These are phyloP conservation scores for Mortierella antarctica DNA, from an alignment of 192 early-diverging fungal genomes.

Conservation along the genomic window DNA sequence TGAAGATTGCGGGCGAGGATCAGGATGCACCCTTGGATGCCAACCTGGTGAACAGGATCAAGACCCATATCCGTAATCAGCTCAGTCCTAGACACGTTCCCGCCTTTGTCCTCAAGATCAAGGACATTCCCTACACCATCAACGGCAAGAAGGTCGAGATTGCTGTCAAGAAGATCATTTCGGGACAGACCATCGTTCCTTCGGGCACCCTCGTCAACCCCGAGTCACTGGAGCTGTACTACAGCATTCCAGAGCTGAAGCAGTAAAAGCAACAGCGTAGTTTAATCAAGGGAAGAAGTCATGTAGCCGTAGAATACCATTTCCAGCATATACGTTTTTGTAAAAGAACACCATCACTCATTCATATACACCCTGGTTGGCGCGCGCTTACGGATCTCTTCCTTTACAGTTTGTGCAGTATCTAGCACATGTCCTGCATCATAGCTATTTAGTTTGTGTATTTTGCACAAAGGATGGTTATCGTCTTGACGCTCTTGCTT, in stretches of 20 bases:
- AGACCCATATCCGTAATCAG: slow-evolving; percentile 79
- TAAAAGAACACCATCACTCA: too few species aligned
- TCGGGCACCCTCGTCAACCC: slow-evolving; percentile 90
- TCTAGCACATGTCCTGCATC: too few species aligned
- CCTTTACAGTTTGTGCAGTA: too few species aligned
- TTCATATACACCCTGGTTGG: too few species aligned
- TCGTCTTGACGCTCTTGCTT: too few species aligned
- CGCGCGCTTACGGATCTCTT: too few species aligned
- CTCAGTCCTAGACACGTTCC: slow-evolving; percentile 95
- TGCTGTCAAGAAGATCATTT: slow-evolving; percentile 89
- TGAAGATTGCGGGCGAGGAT: slow-evolving; percentile 80
- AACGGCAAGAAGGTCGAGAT: slow-evolving; percentile 99
- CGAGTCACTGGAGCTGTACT: slow-evolving; percentile 85
- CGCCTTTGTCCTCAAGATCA: slow-evolving; percentile 80
- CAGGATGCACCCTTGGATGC: slow-evolving; percentile 67
- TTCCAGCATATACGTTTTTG: background rate
- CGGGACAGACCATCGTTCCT: slow-evolving; percentile 83
- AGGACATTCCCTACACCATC: slow-evolving; percentile 93
- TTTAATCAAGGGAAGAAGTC: background rate
- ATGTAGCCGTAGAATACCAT: background rate
- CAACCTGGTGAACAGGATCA: slow-evolving; percentile 77
- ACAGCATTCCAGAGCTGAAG: slow-evolving; percentile 77
- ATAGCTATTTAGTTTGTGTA: too few species aligned
- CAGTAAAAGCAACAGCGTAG: slow-evolving; percentile 14
- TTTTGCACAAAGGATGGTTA: too few species aligned